A percentile compares a stretch with the other conserved stretches of the same genome.
Evolutionary conservation across 1,284 basidiomycete genomes (phyloP).

Genomic region (Peniophora sp.): DNA sequence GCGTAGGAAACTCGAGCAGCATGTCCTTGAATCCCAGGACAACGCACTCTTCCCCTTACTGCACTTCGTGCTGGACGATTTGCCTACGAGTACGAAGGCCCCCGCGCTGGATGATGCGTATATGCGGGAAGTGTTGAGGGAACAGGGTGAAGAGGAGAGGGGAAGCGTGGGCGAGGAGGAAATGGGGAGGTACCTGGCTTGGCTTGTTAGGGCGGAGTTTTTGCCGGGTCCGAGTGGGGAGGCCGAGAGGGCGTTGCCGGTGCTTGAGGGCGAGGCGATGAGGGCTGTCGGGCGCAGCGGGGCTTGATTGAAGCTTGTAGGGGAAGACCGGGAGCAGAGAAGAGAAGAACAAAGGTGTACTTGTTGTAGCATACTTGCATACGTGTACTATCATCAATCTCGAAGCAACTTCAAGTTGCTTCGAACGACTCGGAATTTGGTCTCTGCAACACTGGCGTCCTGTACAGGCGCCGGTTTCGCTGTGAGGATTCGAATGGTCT

Average conservation of each 20-base stretch:
- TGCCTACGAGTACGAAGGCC: constrained; percentile 94
- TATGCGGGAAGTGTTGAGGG: constrained; percentile 58
- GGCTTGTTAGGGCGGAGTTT: constrained; percentile 87
- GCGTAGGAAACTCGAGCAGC: constrained; percentile 89
- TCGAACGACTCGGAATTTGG: too few relatives aligned
- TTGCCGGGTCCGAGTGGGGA: constrained; percentile 53
- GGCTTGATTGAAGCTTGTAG: constrained; percentile 14
- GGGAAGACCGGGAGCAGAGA: too few relatives aligned
- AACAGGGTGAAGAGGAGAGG: constrained; percentile 34
- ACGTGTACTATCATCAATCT: too few relatives aligned
- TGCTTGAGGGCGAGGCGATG: constrained; percentile 20
- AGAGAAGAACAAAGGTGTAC: not conserved
- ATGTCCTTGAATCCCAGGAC: constrained; percentile 89
- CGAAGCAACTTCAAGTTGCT: too few relatives aligned
- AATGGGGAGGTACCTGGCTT: constrained; percentile 89
- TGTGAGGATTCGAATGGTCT: too few relatives aligned
- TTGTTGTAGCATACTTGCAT: too few relatives aligned
- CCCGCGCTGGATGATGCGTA: constrained; percentile 89
- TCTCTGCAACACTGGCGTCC: too few relatives aligned
- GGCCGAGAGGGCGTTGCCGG: constrained; percentile 39
- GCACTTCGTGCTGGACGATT: constrained; percentile 95
- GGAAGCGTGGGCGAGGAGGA: constrained; percentile 72
- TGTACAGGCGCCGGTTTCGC: too few relatives aligned
- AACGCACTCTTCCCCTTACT: constrained; percentile 97
- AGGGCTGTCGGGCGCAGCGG: constrained; percentile 45